Evolutionary conservation across 2,329 filamentous ascomycete genomes (phyloP).

Genomic region (Penicillium sp.): DNA sequence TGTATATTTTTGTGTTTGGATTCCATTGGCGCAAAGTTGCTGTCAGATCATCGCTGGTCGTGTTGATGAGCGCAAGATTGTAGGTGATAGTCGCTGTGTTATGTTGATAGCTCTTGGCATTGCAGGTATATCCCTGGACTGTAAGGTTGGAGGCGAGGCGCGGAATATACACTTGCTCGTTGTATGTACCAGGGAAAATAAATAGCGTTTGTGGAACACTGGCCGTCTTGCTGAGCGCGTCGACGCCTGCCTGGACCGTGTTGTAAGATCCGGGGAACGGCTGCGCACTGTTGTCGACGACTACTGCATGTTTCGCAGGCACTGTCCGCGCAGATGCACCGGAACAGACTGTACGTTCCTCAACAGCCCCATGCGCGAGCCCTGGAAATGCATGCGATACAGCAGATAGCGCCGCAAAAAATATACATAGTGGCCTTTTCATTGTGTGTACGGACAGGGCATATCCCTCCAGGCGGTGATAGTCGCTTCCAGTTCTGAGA

Average conservation of each 20-base stretch:
- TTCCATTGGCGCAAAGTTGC: conserved; percentile 1
- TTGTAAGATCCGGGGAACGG: neutral
- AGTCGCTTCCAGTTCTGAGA: no score
- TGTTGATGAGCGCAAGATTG: neutral
- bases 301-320: neutral
- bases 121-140: conserved; percentile 1
- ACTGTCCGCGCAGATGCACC: neutral
- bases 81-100: neutral
- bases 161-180: conserved; percentile 1
- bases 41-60: neutral
- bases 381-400: neutral
- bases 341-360: neutral
- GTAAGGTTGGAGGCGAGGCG: neutral
- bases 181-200: neutral
- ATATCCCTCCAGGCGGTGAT: no score
- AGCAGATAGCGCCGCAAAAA: neutral
- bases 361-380: neutral
- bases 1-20: neutral
- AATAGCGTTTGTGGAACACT: neutral
- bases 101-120: neutral
- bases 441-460: neutral
- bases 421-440: neutral
- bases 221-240: neutral
- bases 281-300: neutral
- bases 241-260: neutral